Percentiles rank a stretch among this genome's conserved stretches.
phyloP scores from a whole-genome alignment of 495 filamentous ascomycete genomes.

The Penicillium cataractarum region DNA sequence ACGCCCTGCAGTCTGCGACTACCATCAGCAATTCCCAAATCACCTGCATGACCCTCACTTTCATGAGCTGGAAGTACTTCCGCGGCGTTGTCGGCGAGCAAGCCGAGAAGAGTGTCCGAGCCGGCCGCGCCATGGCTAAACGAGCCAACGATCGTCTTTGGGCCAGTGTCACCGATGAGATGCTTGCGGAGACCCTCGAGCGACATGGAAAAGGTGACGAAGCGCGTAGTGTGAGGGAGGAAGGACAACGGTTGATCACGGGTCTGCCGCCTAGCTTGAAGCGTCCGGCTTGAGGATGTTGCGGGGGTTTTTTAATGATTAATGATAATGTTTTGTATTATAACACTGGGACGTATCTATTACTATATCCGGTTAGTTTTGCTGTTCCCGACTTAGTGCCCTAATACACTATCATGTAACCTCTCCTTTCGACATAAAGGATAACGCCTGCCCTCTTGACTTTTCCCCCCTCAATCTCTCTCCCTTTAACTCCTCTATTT shows the following conservation, averaged over 20 bases:
- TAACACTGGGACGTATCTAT: no score
- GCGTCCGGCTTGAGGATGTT: constrained; percentile 26
- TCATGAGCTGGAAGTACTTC: constrained; percentile 88
- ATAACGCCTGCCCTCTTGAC: no score
- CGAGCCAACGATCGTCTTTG: constrained; percentile 78
- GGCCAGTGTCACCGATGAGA: constrained; percentile 80
- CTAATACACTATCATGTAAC: no score
- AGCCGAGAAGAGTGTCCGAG: constrained; percentile 82
- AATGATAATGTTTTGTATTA: no score
- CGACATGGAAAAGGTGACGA: constrained; percentile 70
- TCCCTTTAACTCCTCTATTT: no score
- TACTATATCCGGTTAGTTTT: no score
- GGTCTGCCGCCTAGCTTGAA: constrained; percentile 49
- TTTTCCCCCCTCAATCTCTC: no score
- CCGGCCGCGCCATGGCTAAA: constrained; percentile 72
- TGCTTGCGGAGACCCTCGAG: constrained; percentile 75
- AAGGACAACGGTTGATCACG: constrained; percentile 48
- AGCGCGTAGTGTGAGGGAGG: constrained; percentile 51
- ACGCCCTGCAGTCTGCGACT: constrained; percentile 61
- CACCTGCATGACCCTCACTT: constrained; percentile 76
- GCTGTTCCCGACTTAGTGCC: no score
- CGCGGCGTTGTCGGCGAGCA: constrained; percentile 84
- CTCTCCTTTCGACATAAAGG: no score
- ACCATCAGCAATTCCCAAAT: constrained; percentile 67
- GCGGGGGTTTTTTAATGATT: no score